These are phyloP conservation scores for Fusarium subglutinans DNA, from an alignment of 2,329 filamentous ascomycete species.

Conservation along the genomic window DNA sequence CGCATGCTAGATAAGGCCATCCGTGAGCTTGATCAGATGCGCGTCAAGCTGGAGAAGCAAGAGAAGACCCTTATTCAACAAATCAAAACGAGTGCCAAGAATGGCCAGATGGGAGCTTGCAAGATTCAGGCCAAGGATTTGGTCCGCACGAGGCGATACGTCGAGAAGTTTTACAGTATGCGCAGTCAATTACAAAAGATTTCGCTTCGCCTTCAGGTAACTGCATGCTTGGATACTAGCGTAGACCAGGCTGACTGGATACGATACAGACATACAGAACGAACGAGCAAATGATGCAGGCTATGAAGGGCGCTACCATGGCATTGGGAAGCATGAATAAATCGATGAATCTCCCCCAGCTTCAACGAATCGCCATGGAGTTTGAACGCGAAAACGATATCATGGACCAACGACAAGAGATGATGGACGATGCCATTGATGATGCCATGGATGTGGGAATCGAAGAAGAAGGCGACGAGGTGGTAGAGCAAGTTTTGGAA, in stretches of 20 bases:
- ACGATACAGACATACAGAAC: conserved; percentile 83
- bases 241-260: conserved; percentile 18
- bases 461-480: conserved; percentile 95
- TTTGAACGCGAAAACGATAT: conserved; percentile 99
- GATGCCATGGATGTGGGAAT: conserved; percentile 91
- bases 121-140: conserved; percentile 99
- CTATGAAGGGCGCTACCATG: conserved; percentile 97
- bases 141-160: conserved; percentile 90
- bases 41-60: conserved; percentile 96
- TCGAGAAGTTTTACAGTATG: conserved; percentile 99
- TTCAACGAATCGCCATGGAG: conserved; percentile 98
- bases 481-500: conserved; percentile 95
- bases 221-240: not conserved
- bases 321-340: conserved; percentile 96
- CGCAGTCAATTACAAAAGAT: conserved; percentile 96
- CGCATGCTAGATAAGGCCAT: conserved; percentile 97
- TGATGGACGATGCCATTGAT: conserved; percentile 99
- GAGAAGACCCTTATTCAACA: conserved; percentile 96
- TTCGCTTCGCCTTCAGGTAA: conserved; percentile 89
- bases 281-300: conserved; percentile 99
- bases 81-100: conserved; percentile 98
- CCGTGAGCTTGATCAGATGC: conserved; percentile 92
- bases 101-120: conserved; percentile 96
- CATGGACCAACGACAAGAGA: conserved; percentile 98
- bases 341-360: conserved; percentile 94